A percentile compares a stretch with the other conserved stretches of the same genome.
Evolutionary conservation across 2,329 filamentous ascomycete species (phyloP).

Genomic region (Colletotrichum falcatum): DNA sequence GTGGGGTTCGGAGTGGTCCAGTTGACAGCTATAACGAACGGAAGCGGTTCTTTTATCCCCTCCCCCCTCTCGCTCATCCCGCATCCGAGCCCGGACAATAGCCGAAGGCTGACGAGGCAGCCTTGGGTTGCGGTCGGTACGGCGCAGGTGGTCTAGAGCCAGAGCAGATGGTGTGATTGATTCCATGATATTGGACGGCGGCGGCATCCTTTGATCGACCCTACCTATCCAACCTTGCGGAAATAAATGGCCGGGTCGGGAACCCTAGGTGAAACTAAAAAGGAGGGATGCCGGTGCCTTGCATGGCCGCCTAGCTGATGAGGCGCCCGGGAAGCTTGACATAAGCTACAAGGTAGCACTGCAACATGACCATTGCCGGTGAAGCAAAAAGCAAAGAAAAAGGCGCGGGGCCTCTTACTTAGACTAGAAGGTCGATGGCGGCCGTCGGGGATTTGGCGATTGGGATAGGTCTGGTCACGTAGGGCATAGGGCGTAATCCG

Average conservation of each 20-base stretch:
- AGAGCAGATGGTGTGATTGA: background rate
- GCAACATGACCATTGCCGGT: slow-evolving; percentile 5
- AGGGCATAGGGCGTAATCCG: too few relatives aligned
- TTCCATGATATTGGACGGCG: background rate
- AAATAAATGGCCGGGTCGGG: background rate
- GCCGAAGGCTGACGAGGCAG: background rate
- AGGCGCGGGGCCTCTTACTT: background rate
- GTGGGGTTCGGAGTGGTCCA: background rate
- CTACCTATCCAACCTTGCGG: too few relatives aligned
- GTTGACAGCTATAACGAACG: slow-evolving; percentile 7
- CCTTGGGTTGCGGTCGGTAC: background rate
- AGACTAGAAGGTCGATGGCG: slow-evolving; percentile 20
- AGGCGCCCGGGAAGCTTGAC: background rate
- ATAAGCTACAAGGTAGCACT: background rate
- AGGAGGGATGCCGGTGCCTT: slow-evolving; percentile 23
- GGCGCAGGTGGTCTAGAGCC: background rate
- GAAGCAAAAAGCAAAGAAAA: background rate
- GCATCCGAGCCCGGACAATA: background rate
- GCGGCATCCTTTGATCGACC: too few relatives aligned
- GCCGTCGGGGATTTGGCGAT: slow-evolving; percentile 3
- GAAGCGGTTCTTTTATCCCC: slow-evolving; percentile 24
- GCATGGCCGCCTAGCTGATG: slow-evolving; percentile 24
- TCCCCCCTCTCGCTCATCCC: too few relatives aligned
- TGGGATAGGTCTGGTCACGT: background rate
- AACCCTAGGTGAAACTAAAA: slow-evolving; percentile 10